Evolutionary conservation across 176 grass and related monocot genomes (phyloP).

Genomic region (Triticum dicoccoides): DNA sequence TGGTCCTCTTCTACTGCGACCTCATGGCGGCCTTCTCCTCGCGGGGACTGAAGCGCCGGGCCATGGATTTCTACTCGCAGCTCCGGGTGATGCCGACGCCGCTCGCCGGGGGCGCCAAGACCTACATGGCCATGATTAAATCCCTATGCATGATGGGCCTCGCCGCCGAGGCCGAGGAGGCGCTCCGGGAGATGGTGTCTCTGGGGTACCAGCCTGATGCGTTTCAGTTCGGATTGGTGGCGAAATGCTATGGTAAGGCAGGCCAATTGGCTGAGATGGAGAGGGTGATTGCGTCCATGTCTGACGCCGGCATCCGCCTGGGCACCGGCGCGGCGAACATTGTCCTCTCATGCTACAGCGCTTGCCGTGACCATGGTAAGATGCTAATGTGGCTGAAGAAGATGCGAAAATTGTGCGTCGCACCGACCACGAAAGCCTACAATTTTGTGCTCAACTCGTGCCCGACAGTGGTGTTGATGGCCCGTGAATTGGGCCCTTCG

Average conservation of each 20-base stretch:
- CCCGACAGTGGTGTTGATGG: constrained; percentile 25
- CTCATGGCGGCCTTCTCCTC: constrained; percentile 73
- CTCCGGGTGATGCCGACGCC: constrained; percentile 44
- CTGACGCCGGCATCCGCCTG: constrained; percentile 46
- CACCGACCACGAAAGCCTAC: constrained; percentile 45
- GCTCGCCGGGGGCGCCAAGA: constrained; percentile 22
- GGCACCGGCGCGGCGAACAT: constrained; percentile 58
- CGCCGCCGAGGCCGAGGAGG: constrained; percentile 60
- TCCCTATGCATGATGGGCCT: constrained; percentile 68
- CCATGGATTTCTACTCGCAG: constrained; percentile 46
- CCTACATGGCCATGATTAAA: constrained; percentile 57
- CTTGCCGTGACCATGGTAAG: constrained; percentile 42
- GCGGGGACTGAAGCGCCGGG: constrained; percentile 46
- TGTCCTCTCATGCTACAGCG: constrained; percentile 78
- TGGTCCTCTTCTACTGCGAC: constrained; percentile 70
- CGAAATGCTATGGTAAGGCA: constrained; percentile 66
- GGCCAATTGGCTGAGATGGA: constrained; percentile 57
- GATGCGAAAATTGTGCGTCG: constrained; percentile 39
- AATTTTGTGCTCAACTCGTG: constrained; percentile 72
- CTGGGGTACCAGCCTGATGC: constrained; percentile 48
- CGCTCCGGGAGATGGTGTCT: constrained; percentile 57
- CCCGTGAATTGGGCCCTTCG: constrained; percentile 25
- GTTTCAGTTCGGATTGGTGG: constrained; percentile 58
- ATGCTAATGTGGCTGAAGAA: constrained; percentile 61
- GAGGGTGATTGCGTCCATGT: constrained; percentile 66